Evolutionary conservation across 768 basidiomycete species (phyloP).

Genomic region (Suillus decipiens): DNA sequence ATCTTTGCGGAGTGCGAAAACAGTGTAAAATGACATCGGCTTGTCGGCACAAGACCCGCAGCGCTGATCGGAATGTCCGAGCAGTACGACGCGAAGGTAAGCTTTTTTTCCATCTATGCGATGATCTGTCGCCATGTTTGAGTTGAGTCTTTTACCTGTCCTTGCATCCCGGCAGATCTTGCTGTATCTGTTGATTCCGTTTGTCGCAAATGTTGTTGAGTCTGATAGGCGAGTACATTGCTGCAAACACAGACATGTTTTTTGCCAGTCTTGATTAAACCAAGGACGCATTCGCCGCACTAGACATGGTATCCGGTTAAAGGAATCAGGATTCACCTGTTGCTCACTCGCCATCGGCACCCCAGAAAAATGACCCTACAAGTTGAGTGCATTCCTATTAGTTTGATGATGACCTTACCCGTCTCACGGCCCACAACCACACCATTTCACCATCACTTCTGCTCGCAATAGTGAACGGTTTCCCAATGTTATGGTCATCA

Average conservation of each 20-base stretch:
- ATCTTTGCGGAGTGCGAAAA: too few species aligned
- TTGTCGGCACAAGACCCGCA: too few species aligned
- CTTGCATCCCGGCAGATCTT: background rate
- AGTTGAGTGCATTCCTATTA: background rate
- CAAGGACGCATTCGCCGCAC: background rate
- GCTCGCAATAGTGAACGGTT: too few species aligned
- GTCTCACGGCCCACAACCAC: background rate
- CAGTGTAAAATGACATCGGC: too few species aligned
- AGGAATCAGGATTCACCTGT: background rate
- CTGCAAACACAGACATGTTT: background rate
- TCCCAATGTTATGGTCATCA: background rate
- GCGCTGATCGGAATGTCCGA: too few species aligned
- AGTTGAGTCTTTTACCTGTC: background rate
- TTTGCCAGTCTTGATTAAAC: background rate
- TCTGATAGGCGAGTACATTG: background rate
- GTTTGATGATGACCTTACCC: background rate
- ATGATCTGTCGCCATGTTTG: background rate
- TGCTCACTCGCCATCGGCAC: background rate
- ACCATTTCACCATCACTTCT: background rate
- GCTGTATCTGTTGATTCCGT: background rate
- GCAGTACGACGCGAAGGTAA: too few species aligned
- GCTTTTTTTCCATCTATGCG: too few species aligned
- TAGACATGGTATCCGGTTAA: background rate
- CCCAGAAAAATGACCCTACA: background rate
- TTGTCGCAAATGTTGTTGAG: background rate